Evolutionary conservation across 2,329 filamentous ascomycete species (phyloP), one percentile per base, ranked within the genome.

Genomic region (Fusarium algeriense): DNA sequence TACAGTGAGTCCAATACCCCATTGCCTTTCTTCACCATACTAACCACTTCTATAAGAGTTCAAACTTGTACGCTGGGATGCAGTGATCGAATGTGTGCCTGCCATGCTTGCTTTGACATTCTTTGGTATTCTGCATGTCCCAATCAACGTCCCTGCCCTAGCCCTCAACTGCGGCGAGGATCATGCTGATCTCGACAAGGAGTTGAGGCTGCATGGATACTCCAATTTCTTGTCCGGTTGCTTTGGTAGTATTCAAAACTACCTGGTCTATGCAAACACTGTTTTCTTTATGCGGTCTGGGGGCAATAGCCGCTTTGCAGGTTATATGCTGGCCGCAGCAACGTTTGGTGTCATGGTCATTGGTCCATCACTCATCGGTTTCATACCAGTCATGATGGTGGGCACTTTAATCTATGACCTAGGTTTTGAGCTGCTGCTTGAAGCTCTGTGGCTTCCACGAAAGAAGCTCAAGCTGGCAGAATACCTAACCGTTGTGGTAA

Each of bases 41-140:
- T 73, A 53, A 75, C 80, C 76, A 60, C 23, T 12, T 26, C 9
- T 6, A 23, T 30, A 60, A 96, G 93, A 96, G 77, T 93, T 97
- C 76, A 85, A 91, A 52, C 85, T 91, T 28, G 92, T 98, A 6
- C 89, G 95, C 74, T 97, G 93, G 92, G 86, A 87, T 46, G 96
- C 95, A 5, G 87, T 99, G 52, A 83, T 86, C n/a, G 91, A 94
- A 76, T 95, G 92, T 2, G 87, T 98, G 34, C 96, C 96, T 2
- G 95, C 96, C 34, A 98, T 99, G 93, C 90, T 99, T 76, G 96
- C 96, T 0, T 84, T 99, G 67, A 98, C 96, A 0, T 99, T 99
- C 84, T 99, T 99, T 76, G 96, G 96, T 56, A 92, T 99, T 60
- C 88, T 99, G 5, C 96, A 99, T 79, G 96, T 99, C 5, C 96